A percentile compares a stretch with the other conserved stretches of the same genome.
These are phyloP conservation scores for Aegilops tauschii DNA, from an alignment of 176 grass and related monocot genomes.

Conservation along the genomic window DNA sequence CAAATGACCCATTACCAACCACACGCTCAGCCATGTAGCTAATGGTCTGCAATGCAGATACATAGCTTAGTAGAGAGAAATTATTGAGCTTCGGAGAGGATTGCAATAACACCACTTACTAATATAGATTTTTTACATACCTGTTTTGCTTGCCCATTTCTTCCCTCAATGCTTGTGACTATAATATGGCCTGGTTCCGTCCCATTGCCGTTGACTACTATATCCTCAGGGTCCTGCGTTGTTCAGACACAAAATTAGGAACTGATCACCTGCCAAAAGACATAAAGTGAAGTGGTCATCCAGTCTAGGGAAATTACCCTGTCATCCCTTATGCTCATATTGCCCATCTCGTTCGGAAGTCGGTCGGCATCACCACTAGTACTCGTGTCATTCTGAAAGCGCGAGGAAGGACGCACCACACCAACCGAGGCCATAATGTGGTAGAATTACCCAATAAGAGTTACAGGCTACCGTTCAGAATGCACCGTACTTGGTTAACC, in stretches of 20 bases:
- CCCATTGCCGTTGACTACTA: conserved; percentile 79
- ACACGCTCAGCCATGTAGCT: conserved; percentile 87
- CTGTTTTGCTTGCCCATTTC: conserved; percentile 83
- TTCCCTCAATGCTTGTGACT: conserved; percentile 79
- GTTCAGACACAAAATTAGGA: background rate
- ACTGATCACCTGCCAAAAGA: background rate
- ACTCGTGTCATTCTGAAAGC: conserved; percentile 46
- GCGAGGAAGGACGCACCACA: conserved; percentile 37
- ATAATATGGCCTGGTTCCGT: conserved; percentile 89
- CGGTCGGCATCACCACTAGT: conserved; percentile 38
- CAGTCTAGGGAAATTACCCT: conserved; percentile 44
- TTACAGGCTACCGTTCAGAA: background rate
- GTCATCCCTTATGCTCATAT: conserved; percentile 88
- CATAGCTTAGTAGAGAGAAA: conserved; percentile 8
- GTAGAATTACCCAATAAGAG: background rate
- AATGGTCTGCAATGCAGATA: conserved; percentile 57
- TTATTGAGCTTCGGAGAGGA: background rate
- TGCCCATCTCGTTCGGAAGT: conserved; percentile 59
- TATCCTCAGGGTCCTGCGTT: conserved; percentile 71
- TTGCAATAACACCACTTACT: background rate
- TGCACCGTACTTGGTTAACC: conserved; percentile 13
- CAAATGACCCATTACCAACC: conserved; percentile 72
- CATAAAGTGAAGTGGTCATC: background rate
- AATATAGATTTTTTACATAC: conserved; percentile 27
- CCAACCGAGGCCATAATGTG: conserved; percentile 62